Base-by-base conservation (phyloP, 2,329 filamentous ascomycete genomes). In the Torrubiella hemipterigena region DNA sequence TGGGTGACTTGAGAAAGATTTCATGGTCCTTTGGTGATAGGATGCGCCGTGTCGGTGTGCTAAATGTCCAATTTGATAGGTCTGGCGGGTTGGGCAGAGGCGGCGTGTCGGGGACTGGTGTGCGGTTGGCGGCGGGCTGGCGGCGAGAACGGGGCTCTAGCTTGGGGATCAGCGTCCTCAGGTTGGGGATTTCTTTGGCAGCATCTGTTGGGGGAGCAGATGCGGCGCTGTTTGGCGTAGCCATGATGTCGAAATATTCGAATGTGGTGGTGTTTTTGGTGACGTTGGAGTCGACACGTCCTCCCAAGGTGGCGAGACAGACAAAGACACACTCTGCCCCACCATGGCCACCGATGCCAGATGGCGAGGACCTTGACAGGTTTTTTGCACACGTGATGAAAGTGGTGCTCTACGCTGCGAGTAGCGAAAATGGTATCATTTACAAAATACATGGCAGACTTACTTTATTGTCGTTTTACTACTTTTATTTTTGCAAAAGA, bases 21-120 rank as follows among this genome's bases (percentile, higher is more conserved):
- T 82, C 68, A 50, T 93, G 87, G 43, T 98, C 91, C 29, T 71
- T 63, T 3, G 65, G 65, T 4, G 86, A 89, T 10, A 98, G 61
- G 31, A 98, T 96, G 7, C 87, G 73, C 37, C 87, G 72, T 10
- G 67, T 71, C 1, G 91, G 91, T 6, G 61, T 61, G 35, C 64
- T 61, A 61, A 83, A 93, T 6, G 55, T 58, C 48, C 77, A 63
- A 27, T 59, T 65, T 31, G 69, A 65, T 24, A 68, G 62, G 38
- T 75, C 67, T 36, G 80, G 77, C 13, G 79, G 77, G 28, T 73
- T 54, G 20, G 84, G 76, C 7, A 95, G 67, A 23, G 66, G 51
- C 29, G 86, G 86, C 17, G 87, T 93, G 42, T 71, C 65, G 37
- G 87, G 87, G 27, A 81, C 65, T 38, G 85, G 79, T 17, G 61